Base-by-base conservation (phyloP, 2,329 filamentous ascomycete species). In the Graphiopsis chlorocephala region DNA sequence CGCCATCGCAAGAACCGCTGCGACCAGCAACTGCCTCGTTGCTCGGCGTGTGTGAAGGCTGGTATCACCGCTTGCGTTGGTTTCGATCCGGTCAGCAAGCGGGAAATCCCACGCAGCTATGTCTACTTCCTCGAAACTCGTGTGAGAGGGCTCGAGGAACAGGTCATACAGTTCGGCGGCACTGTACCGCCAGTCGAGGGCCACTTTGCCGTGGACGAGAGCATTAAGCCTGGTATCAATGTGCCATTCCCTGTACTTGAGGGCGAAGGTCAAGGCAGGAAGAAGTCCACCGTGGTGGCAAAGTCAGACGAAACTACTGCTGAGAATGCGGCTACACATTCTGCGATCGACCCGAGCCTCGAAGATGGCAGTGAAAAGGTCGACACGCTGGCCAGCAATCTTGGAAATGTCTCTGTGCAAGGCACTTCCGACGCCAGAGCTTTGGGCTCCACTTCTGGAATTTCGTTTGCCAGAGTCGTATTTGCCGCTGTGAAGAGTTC, bases 41-140 rank as follows among this genome's bases (percentile, higher is more conserved):
- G 94, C 77, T 89, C 91, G 48, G 92, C 91, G 71, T 98, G 94
- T 79, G 92, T 93, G 76, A 97, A 97, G 80, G 93, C 91, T n/a
- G 86, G 86, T 65, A 62, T 62, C 33, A 91, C 96, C 53, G 89
- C 91, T 70, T 98, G 95, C 77, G 92, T 97, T 59, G 94, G 94
- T 68, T 97, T 97, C 78, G 94, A 98, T 76, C 93, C 94, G 35
- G 97, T 97, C 74, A 96, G 92, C 26, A 97, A 97, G 83, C 89
- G 91, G 74, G 93, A 97, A 79, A 97, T 98, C 65, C 94, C 94
- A 58, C 67, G 72, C 68, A 92, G 90, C 77, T 98, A 98, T 81
- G 92, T 98, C 57, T 97, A 91, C 79, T 98, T 97, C 76, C 88
- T 98, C 66, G 94, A 98, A 78, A 91, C 90, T 29, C 85, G 94